These are phyloP conservation scores for Strobilomyces dryophilus DNA, from an alignment of 768 basidiomycete genomes.

Conservation along the genomic window DNA sequence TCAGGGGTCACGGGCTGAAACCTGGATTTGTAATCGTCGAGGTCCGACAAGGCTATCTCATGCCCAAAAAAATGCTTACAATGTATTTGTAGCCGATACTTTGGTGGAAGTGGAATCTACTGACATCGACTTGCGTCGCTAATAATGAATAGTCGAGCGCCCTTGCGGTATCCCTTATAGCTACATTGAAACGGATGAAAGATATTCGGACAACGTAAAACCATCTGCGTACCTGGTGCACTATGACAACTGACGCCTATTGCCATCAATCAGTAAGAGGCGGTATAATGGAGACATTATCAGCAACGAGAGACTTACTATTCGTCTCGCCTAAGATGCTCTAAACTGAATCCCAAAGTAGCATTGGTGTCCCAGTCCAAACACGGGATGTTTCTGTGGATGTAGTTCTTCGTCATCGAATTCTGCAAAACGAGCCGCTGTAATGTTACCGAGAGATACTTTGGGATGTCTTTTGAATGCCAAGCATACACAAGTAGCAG, in stretches of 20 bases:
- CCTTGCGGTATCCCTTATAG: conserved; percentile 26
- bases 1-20: conserved; percentile 61
- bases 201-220: neutral
- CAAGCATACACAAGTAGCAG: no score
- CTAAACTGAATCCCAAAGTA: no score
- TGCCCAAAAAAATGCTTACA: conserved; percentile 24
- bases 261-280: no score
- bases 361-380: no score
- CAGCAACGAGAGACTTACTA: conserved; percentile 34
- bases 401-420: no score
- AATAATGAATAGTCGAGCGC: conserved; percentile 60
- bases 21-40: conserved; percentile 30
- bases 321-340: conserved; percentile 59
- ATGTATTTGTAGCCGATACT: conserved; percentile 74
- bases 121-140: conserved; percentile 52
- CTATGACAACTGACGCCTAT: conserved; percentile 36
- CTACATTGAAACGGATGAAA: no score
- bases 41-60: no score
- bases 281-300: neutral
- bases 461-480: no score
- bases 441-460: no score
- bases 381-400: no score
- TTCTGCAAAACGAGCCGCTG: no score
- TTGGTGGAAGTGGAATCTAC: conserved; percentile 57
- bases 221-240: conserved; percentile 22